phyloP scores from a whole-genome alignment of 768 basidiomycete genomes.

The Cytidiella melzeri region DNA sequence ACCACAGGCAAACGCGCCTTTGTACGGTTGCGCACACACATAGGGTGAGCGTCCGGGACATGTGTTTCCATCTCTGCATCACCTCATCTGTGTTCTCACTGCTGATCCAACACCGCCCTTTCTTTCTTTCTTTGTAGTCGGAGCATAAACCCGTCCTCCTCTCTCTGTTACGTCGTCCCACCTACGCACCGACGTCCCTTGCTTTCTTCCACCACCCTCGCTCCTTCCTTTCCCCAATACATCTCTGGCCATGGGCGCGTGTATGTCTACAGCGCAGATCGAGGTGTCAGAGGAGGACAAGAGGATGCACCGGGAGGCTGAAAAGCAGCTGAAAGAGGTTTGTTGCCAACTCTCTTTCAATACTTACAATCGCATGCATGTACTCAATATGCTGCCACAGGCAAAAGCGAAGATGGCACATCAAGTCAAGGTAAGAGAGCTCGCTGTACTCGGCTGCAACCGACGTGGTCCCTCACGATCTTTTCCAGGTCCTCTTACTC shows the following conservation, averaged over 20 bases:
- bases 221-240: constrained; percentile 3
- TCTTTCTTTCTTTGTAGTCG: too few relatives aligned
- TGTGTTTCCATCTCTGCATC: too few relatives aligned
- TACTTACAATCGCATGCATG: constrained; percentile 9
- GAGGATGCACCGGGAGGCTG: constrained; percentile 58
- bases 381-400: constrained; percentile 32
- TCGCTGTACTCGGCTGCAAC: constrained; percentile 22
- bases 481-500: constrained; percentile 68
- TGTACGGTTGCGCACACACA: neutral
- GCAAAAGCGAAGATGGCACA: constrained; percentile 63
- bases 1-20: neutral
- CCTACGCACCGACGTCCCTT: too few relatives aligned
- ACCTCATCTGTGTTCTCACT: too few relatives aligned
- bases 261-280: constrained; percentile 57
- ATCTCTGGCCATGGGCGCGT: constrained; percentile 54
- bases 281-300: constrained; percentile 69
- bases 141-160: too few relatives aligned
- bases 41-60: neutral
- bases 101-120: too few relatives aligned
- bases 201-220: too few relatives aligned
- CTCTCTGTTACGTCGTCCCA: too few relatives aligned
- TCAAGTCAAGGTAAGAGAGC: constrained; percentile 64
- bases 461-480: constrained; percentile 59
- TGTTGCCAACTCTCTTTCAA: constrained; percentile 19
- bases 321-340: constrained; percentile 75